A percentile compares a stretch with the other conserved stretches of the same genome.
Evolutionary conservation across 495 filamentous ascomycete species (phyloP).

Genomic region (Podospora australis): DNA sequence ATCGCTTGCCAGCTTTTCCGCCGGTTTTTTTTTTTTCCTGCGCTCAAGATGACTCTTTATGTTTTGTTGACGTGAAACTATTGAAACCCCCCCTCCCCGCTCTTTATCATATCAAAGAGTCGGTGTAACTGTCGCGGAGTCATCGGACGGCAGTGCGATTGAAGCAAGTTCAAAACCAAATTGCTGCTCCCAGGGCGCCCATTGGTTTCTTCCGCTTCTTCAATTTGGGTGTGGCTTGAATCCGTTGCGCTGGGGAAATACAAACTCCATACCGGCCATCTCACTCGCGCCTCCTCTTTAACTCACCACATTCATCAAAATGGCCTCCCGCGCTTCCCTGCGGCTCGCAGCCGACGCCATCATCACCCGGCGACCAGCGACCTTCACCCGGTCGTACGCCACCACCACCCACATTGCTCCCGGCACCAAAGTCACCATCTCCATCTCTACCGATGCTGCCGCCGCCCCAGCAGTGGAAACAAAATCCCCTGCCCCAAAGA

Average conservation of each 20-base stretch:
- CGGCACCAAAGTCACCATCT: slow-evolving; percentile 17
- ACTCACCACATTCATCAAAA: slow-evolving; percentile 1
- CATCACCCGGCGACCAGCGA: slow-evolving; percentile 5
- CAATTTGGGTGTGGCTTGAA: no score
- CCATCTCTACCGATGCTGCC: not conserved
- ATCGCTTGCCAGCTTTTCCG: slow-evolving; percentile 14
- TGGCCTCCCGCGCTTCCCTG: slow-evolving; percentile 26
- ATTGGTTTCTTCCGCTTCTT: not conserved
- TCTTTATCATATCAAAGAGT: no score
- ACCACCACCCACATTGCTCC: slow-evolving; percentile 44
- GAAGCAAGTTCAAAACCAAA: not conserved
- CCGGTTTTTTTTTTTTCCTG: no score
- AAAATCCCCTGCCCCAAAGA: not conserved
- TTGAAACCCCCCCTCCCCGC: no score
- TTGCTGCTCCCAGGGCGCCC: not conserved
- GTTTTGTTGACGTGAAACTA: no score
- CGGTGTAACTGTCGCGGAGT: no score
- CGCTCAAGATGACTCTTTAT: no score
- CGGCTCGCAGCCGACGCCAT: slow-evolving; percentile 24
- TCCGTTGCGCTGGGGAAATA: no score
- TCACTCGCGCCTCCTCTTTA: not conserved
- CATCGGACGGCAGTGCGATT: no score
- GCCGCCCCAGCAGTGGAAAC: not conserved
- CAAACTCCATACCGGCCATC: no score
- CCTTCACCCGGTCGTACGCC: slow-evolving; percentile 25